Evolutionary conservation across 768 basidiomycete genomes (phyloP), one percentile per base, ranked within the genome.

Genomic region (Phanerodontia chrysosporium): DNA sequence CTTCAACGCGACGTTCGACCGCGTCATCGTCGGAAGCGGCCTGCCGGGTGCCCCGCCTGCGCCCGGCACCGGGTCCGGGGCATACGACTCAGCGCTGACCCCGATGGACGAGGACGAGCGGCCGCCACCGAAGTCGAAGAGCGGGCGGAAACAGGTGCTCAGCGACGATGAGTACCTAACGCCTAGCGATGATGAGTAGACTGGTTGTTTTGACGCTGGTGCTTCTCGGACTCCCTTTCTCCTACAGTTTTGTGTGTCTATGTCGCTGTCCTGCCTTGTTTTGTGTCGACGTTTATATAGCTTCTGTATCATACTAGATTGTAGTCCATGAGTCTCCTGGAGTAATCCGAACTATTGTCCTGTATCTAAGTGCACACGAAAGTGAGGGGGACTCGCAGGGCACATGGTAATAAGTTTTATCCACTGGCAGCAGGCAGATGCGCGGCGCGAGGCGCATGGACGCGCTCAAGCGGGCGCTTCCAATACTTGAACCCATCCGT

Each of bases 71-170:
- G 62, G 62, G 22, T 51, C 61, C 10, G 81, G 78, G 10, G 78
- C 77, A 18, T 83, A 84, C 60, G 87, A 89, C 29, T 87, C 89
- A 10, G 70, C 90, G 62, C 90, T 87, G 6, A 88, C 88, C 1
- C 87, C 91, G 86, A 89, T 90, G 48, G 89, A 92, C 61, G 90
- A 91, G 59, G 86, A 87, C 48, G 25, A 55, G 36, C 82, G 84
- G 45, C 83, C 81, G 28, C 78, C 77, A 9, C 78, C 82, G 16
- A 81, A 85, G 36, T 74, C 81, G 58, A 87, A 84, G 68, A 75
- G 78, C 21, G 83, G 82, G 29, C 79, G 89, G 62, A 89, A 85
- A 69, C 86, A 87, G 72, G 80, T 92, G 52, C 74, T 90, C 72
- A 90, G 89, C 63, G 89, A 91, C 62, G 80, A 82, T 45, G 76